A percentile compares a stretch with the other conserved stretches of the same genome.
phyloP scores from a whole-genome alignment of 345 rosid species.

The Syzygium jambos region DNA sequence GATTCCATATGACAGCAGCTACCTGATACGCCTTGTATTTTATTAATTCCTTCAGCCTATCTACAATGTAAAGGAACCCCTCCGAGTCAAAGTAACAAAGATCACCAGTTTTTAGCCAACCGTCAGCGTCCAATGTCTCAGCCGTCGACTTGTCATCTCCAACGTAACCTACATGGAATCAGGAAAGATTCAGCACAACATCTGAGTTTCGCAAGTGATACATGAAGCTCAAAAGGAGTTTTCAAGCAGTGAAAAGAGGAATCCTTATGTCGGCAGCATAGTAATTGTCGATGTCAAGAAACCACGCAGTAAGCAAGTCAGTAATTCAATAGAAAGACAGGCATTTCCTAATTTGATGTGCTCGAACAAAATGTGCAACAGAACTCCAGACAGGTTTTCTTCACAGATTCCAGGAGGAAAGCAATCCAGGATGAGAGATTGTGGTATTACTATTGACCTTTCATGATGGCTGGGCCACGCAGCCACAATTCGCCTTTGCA shows the following conservation, averaged over 20 bases:
- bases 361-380: not conserved
- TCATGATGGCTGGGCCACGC: slow-evolving; percentile 75
- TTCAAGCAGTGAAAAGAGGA: not conserved
- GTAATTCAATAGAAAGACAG: not conserved
- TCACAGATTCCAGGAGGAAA: not conserved
- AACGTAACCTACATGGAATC: slow-evolving; percentile 51
- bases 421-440: not conserved
- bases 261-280: not conserved
- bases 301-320: not conserved
- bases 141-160: slow-evolving; percentile 81
- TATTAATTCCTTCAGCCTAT: slow-evolving; percentile 86
- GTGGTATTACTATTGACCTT: slow-evolving; percentile 25
- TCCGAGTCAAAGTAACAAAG: slow-evolving; percentile 72
- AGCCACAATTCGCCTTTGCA: slow-evolving; percentile 82
- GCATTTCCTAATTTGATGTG: not conserved
- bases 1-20: not conserved
- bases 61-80: slow-evolving; percentile 70
- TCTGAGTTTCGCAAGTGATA: not conserved
- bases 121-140: slow-evolving; percentile 60
- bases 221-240: not conserved
- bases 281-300: not conserved
- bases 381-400: not conserved
- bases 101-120: slow-evolving; percentile 95
- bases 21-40: slow-evolving; percentile 98
- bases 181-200: not conserved